phyloP scores from a whole-genome alignment of 192 early-diverging fungal genomes.

The Phycomyces blakesleeanus region DNA sequence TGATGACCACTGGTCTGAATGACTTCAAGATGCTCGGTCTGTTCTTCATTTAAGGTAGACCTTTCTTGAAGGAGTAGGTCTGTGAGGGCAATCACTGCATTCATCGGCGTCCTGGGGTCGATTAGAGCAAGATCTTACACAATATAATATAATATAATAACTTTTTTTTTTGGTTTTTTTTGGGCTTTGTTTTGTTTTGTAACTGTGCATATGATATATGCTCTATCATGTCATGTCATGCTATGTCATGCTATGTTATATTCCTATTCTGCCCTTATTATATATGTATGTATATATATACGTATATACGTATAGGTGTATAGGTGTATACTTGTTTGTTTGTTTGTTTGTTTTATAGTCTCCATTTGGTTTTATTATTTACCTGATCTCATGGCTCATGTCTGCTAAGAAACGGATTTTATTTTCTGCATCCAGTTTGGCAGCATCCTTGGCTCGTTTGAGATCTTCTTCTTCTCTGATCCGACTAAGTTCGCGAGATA shows the following conservation, averaged over 20 bases:
- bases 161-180: too few species aligned
- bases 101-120: conserved; percentile 48
- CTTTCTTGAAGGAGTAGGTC: conserved; percentile 48
- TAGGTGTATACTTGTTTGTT: not conserved
- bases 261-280: too few species aligned
- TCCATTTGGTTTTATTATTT: not conserved
- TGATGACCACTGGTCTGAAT: conserved; percentile 56
- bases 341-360: not conserved
- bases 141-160: too few species aligned
- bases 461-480: conserved; percentile 38
- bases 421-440: conserved; percentile 46
- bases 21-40: conserved; percentile 47
- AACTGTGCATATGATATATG: too few species aligned
- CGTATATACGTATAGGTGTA: too few species aligned
- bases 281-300: too few species aligned
- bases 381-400: conserved; percentile 56
- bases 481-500: conserved; percentile 40
- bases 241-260: too few species aligned
- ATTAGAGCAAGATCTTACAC: too few species aligned
- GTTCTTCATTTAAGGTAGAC: conserved; percentile 41
- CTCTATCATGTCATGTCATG: too few species aligned
- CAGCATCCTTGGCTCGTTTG: conserved; percentile 40
- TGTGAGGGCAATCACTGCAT: conserved; percentile 51
- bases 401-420: conserved; percentile 55
- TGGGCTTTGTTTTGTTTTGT: too few species aligned